Conservation (phyloP, 1,284 basidiomycete genomes). For the Stygiomarasmius scandens region DNA sequence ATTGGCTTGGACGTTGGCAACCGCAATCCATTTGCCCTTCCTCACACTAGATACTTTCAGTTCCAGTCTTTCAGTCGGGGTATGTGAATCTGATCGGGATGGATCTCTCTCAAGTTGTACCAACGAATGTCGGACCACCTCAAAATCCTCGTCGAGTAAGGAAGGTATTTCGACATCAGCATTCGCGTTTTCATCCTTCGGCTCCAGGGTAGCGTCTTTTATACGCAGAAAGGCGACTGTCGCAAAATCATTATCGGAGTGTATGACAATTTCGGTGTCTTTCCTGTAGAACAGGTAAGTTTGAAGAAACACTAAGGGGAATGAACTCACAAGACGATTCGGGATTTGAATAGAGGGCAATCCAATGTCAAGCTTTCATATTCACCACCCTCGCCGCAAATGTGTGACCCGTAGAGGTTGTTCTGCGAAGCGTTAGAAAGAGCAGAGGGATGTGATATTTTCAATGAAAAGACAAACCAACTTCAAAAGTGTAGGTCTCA, state of each 20-base stretch:
- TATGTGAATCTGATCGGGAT: not conserved
- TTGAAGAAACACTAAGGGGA: constrained; percentile 1
- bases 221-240: constrained; percentile 89
- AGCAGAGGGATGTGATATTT: not conserved
- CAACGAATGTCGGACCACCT: constrained; percentile 26
- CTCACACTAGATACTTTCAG: constrained; percentile 10
- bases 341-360: constrained; percentile 84
- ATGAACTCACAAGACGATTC: constrained; percentile 68
- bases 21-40: constrained; percentile 54
- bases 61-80: not conserved
- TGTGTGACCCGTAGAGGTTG: constrained; percentile 84
- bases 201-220: constrained; percentile 62
- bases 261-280: constrained; percentile 72
- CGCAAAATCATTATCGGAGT: constrained; percentile 76
- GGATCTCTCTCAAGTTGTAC: not conserved
- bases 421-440: constrained; percentile 55
- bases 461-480: constrained; percentile 54
- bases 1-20: constrained; percentile 54
- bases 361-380: constrained; percentile 95
- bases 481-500: constrained; percentile 74
- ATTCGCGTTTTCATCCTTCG: constrained; percentile 42
- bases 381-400: constrained; percentile 98
- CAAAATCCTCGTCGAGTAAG: constrained; percentile 50
- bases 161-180: constrained; percentile 44
- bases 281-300: constrained; percentile 40